Percentiles rank a stretch among this genome's conserved stretches.
These are phyloP conservation scores for Debaryomyces udenii DNA, from an alignment of 1,139 yeast species.

Conservation along the genomic window DNA sequence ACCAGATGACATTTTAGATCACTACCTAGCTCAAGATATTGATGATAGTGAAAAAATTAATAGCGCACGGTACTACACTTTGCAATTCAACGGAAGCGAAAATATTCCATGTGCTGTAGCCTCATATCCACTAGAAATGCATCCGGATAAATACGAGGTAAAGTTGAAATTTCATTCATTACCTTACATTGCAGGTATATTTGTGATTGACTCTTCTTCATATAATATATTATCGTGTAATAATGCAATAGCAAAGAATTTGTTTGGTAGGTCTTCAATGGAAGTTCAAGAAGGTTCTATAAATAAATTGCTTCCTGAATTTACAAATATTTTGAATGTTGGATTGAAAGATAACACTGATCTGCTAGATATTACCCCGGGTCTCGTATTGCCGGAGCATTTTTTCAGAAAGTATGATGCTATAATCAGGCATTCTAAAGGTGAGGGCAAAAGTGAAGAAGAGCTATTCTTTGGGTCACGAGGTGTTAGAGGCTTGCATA, in stretches of 20 bases:
- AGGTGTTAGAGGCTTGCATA: conserved; percentile 69
- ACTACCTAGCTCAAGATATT: conserved; percentile 26
- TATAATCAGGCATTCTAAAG: conserved; percentile 21
- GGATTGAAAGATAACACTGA: conserved; percentile 50
- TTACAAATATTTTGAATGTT: conserved; percentile 52
- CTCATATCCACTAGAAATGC: conserved; percentile 54
- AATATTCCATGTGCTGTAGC: conserved; percentile 73
- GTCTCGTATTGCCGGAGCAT: conserved; percentile 81
- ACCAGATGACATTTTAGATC: conserved; percentile 13
- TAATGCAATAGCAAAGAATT: conserved; percentile 72
- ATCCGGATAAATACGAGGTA: conserved; percentile 42
- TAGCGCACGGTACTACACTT: conserved; percentile 62
- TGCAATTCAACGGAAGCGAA: conserved; percentile 46
- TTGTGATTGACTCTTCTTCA: conserved; percentile 59
- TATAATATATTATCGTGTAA: conserved; percentile 67
- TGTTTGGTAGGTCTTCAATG: conserved; percentile 65
- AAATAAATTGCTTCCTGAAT: conserved; percentile 65
- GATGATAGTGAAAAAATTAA: conserved; percentile 55
- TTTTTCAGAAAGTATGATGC: conserved; percentile 68
- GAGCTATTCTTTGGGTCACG: conserved; percentile 58
- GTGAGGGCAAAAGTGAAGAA: conserved; percentile 29
- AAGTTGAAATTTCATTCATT: conserved; percentile 69
- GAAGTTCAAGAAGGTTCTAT: conserved; percentile 56
- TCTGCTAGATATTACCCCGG: conserved; percentile 45
- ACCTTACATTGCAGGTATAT: conserved; percentile 87